These are phyloP conservation scores for Xylaria sp. DNA, from an alignment of 2,329 filamentous ascomycete genomes.

Conservation along the genomic window DNA sequence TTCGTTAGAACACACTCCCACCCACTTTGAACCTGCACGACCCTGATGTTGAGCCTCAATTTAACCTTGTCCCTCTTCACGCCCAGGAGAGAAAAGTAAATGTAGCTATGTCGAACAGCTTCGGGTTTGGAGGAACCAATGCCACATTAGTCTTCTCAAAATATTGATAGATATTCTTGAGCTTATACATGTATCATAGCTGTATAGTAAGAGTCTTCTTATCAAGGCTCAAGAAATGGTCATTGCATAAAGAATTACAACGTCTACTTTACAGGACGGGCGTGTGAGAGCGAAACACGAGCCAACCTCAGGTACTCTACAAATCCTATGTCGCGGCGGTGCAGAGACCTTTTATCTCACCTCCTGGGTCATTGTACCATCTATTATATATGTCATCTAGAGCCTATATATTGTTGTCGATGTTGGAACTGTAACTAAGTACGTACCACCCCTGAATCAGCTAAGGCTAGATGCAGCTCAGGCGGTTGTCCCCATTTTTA, in stretches of 20 bases:
- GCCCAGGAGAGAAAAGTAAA: constrained; percentile 77
- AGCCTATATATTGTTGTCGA: not conserved
- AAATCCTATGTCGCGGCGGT: not conserved
- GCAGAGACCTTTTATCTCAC: not conserved
- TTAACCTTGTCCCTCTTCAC: constrained; percentile 83
- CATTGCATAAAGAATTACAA: not conserved
- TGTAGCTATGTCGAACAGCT: constrained; percentile 91
- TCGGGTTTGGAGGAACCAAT: constrained; percentile 97
- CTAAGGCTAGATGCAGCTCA: not conserved
- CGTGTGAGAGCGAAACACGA: not conserved
- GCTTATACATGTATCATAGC: constrained; percentile 8
- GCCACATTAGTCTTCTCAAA: constrained; percentile 82
- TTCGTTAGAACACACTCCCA: constrained; percentile 75
- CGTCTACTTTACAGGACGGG: not conserved
- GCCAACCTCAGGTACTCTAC: not conserved
- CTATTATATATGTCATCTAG: not conserved
- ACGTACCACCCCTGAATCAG: not conserved
- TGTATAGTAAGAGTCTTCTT: constrained; percentile 3
- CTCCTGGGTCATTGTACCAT: not conserved
- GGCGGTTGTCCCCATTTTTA: not conserved
- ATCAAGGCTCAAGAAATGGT: not conserved
- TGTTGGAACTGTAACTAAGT: not conserved
- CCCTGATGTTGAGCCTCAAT: constrained; percentile 74
- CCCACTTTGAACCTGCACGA: constrained; percentile 85
- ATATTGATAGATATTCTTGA: constrained; percentile 16